Percentiles rank a stretch among this genome's conserved stretches.
phyloP scores from a whole-genome alignment of 2,329 filamentous ascomycete genomes.

The Aureobasidium uvarum region DNA sequence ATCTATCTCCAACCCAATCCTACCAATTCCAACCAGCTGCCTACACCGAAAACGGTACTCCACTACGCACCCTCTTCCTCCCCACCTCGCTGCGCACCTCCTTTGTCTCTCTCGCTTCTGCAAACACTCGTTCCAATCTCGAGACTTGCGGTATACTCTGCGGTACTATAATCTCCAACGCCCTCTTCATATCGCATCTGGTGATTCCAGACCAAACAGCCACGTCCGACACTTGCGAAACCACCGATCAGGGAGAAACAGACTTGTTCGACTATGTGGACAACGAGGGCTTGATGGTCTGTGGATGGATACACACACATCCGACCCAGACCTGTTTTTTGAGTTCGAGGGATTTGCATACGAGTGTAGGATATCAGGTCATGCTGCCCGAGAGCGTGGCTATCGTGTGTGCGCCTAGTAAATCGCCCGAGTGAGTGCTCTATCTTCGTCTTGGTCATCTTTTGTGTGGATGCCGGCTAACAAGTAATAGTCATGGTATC shows the following conservation, averaged over 20 bases:
- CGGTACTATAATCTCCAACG: conserved; percentile 86
- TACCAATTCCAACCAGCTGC: conserved; percentile 82
- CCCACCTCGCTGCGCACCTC: conserved; percentile 68
- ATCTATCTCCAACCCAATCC: conserved; percentile 51
- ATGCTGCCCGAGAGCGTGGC: conserved; percentile 97
- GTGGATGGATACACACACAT: conserved; percentile 98
- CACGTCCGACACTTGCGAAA: conserved; percentile 93
- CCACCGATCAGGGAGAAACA: conserved; percentile 68
- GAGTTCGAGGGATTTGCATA: conserved; percentile 91
- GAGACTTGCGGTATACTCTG: conserved; percentile 96
- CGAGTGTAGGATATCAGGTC: conserved; percentile 88
- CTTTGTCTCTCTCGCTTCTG: conserved; percentile 71
- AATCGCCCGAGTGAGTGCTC: conserved; percentile 65
- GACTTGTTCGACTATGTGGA: conserved; percentile 88
- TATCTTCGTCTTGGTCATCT: not conserved
- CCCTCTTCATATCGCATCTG: conserved; percentile 83
- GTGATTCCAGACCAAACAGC: conserved; percentile 88
- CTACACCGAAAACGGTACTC: conserved; percentile 84
- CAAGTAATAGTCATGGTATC: conserved; percentile 68
- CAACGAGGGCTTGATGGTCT: conserved; percentile 74
- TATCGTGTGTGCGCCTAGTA: conserved; percentile 89
- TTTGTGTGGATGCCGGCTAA: not conserved
- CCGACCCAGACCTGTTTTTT: conserved; percentile 97
- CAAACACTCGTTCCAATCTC: conserved; percentile 77
- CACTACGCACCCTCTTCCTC: conserved; percentile 83